Percentiles rank a stretch among this genome's conserved stretches.
These are phyloP conservation scores for Lodderomyces theae DNA, from an alignment of 1,139 yeast species.

Conservation along the genomic window DNA sequence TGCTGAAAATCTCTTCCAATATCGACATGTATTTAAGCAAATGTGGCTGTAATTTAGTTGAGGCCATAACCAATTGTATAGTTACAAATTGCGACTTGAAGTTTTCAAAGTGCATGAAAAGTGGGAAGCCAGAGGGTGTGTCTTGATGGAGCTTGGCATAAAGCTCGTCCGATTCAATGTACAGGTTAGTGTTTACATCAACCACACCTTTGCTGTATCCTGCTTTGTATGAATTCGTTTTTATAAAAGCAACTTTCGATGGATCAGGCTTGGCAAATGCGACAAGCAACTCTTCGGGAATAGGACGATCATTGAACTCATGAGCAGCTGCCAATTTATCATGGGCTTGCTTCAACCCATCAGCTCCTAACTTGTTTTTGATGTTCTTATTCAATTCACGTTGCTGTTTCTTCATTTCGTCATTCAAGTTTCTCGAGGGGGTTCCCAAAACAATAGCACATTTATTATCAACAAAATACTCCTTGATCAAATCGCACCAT, in stretches of 20 bases:
- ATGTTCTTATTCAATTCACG: conserved; percentile 50
- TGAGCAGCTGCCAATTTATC: conserved; percentile 60
- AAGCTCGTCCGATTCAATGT: conserved; percentile 24
- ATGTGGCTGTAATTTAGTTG: conserved; percentile 54
- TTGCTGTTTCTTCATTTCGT: conserved; percentile 48
- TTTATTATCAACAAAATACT: conserved; percentile 60
- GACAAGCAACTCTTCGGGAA: conserved; percentile 65
- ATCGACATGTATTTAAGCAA: conserved; percentile 67
- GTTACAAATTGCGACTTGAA: conserved; percentile 78
- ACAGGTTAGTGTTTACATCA: conserved; percentile 15
- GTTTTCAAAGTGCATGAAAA: conserved; percentile 76
- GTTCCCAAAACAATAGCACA: conserved; percentile 70
- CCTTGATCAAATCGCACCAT: conserved; percentile 61
- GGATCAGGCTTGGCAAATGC: conserved; percentile 74
- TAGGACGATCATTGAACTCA: conserved; percentile 62
- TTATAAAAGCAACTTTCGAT: conserved; percentile 66
- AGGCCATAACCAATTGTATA: conserved; percentile 63
- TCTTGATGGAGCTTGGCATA: conserved; percentile 31
- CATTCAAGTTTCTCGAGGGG: conserved; percentile 70
- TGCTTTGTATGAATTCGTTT: conserved; percentile 60
- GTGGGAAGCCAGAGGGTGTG: conserved; percentile 53
- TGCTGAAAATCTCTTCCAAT: conserved; percentile 60
- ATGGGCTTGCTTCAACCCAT: conserved; percentile 56
- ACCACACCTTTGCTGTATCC: conserved; percentile 31
- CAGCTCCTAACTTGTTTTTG: conserved; percentile 51